Base-by-base conservation (phyloP, 306 rosid species). In the Quercus alba region DNA sequence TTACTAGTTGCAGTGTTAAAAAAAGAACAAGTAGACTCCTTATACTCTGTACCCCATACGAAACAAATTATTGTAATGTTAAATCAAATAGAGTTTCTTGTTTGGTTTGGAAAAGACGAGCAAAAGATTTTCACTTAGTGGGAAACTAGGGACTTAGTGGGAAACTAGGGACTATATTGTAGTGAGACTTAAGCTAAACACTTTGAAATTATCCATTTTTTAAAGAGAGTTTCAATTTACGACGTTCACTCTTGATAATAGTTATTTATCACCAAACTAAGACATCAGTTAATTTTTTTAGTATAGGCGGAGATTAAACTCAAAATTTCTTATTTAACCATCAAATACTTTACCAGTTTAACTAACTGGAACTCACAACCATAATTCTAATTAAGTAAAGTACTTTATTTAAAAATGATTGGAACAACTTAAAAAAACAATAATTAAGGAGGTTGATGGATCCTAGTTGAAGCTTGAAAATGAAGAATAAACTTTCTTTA, bases 311-410 rank as follows among this genome's bases (percentile, higher is more conserved):
- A 0, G 0, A 41, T 2, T 41, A 0, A 41, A 41, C 1, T 41
- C 1, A 0, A 38, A 0, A 38, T 38, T 0, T 38, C 3, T 41
- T 41, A 41, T 8, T 41, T 1, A 8, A 41, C 0, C 0, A 41
- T 41, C 0, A 41, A 0, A 8, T 0, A 8, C 0, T 41, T 41
- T 8, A 8, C 0, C 1, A 0, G 0, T 41, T 41, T 0, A 8
- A 0, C 3, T 8, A 7, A 41, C 0, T 41, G 0, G 1, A 41
- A 41, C 46, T 0, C 3, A 8, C 12, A 49, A 13, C 1, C 5
- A 49, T 49, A 49, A 10, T 49, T 1, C 1, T 49, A 49, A 7
- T 58, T 58, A 57, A 21, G 5, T 20, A 58, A 58, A 21, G 5
- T 13, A 20, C 4, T 10, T 13, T 23, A 2, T 59, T 23, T 23